A percentile compares a stretch with the other conserved stretches of the same genome.
phyloP scores from a whole-genome alignment of 1,284 basidiomycete species.

The Austroboletus niveus region DNA sequence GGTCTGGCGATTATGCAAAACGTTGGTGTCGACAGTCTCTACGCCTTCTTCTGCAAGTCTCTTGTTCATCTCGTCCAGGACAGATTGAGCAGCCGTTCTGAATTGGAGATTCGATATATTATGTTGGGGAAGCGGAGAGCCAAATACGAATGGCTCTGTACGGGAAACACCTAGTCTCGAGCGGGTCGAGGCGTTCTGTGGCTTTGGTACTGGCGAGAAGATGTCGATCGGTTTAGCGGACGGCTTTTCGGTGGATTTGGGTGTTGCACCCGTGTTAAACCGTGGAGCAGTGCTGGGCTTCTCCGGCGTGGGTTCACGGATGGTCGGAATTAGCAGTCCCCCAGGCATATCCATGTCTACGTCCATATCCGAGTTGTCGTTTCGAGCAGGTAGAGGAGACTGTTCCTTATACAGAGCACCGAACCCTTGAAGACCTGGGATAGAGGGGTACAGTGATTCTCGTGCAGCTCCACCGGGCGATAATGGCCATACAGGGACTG shows the following conservation, averaged over 20 bases:
- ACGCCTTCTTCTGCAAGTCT: conserved; percentile 54
- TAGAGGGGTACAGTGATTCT: conserved; percentile 47
- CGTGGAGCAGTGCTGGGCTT: conserved; percentile 8
- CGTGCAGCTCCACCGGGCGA: conserved; percentile 34
- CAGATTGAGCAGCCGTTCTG: conserved; percentile 54
- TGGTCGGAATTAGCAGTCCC: conserved; percentile 22
- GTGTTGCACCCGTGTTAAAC: conserved; percentile 26
- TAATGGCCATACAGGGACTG: conserved; percentile 43
- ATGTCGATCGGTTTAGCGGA: conserved; percentile 32
- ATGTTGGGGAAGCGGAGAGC: conserved; percentile 63
- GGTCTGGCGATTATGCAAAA: conserved; percentile 36
- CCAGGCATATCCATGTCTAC: conserved; percentile 36
- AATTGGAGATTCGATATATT: conserved; percentile 61
- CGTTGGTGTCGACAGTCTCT: conserved; percentile 40
- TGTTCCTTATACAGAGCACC: conserved; percentile 15
- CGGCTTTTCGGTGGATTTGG: conserved; percentile 31
- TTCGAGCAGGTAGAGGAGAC: conserved; percentile 12
- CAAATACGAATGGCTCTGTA: conserved; percentile 63
- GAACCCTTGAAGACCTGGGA: conserved; percentile 45
- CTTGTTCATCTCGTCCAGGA: conserved; percentile 77
- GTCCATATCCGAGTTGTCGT: conserved; percentile 31
- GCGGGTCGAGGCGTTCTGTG: conserved; percentile 14
- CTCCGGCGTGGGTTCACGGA: conserved; percentile 18
- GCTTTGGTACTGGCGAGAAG: conserved; percentile 36
- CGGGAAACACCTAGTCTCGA: conserved; percentile 26